Evolutionary conservation across 768 basidiomycete species (phyloP), one percentile per base, ranked within the genome.

Genomic region (Boletus pseudo-olivaceus): DNA sequence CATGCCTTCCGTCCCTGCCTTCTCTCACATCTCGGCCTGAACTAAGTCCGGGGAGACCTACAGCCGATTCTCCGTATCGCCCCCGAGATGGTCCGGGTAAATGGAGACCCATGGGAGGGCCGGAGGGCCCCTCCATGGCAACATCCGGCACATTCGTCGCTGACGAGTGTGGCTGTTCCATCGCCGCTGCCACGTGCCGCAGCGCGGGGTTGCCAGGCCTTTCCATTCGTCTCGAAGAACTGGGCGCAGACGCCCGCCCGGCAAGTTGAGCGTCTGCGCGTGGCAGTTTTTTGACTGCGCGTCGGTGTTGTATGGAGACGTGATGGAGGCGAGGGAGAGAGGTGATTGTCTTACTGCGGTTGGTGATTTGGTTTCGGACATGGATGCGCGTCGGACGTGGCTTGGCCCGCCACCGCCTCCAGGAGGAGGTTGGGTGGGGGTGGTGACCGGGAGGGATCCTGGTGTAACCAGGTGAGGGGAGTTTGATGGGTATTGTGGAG

Each of bases 231-330:
- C 69, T 65, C 29, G 70, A 61, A 6, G 64, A 60, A 67, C 72
- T 76, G 60, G 79, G 83, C 85, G 86, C 86, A 87, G 86, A 85
- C 84, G 81, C 80, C 74, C 82, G 83, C 86, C 85, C 85, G 80
- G 84, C 66, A 54, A 64, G 65, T 63, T 79, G 78, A 77, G 78
- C 85, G 80, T 85, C 86, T 87, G 86, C 86, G 86, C 85, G 81
- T 65, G 74, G 78, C 53, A 85, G 78, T 88, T 87, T 87, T 88
- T 87, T 87, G 84, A 68, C 78, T 76, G 79, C 44, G 57, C 14
- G 8, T 67, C 68, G 51, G 66, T 46, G 55, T 64, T 65, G 67
- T 62, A 83, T 49, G 65, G 81, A 11, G 71, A 64, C 14, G 71
- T 76, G 58, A 76, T 78, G 34, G 74, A 74, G 23, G 77, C 66